These are phyloP conservation scores for Juglanconis sp. DNA, from an alignment of 2,329 filamentous ascomycete species.

Conservation along the genomic window DNA sequence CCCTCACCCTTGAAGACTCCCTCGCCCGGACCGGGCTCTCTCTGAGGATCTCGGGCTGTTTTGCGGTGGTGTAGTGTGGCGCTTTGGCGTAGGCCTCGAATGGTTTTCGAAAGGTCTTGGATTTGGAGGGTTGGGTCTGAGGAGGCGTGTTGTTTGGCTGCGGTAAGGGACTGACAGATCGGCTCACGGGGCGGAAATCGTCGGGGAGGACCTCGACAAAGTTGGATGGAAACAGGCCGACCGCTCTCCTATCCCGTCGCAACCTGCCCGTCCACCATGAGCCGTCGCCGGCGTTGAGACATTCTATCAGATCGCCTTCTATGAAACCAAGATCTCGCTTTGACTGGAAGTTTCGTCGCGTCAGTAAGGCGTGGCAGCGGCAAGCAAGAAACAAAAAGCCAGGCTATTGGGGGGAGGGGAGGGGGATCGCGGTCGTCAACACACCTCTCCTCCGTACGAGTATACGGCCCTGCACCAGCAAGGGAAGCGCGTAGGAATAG, in stretches of 20 bases:
- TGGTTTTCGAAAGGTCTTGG: slow-evolving; percentile 62
- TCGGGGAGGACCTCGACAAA: slow-evolving; percentile 90
- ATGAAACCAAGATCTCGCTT: slow-evolving; percentile 95
- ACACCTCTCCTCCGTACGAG: slow-evolving; percentile 85
- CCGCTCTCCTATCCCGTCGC: slow-evolving; percentile 82
- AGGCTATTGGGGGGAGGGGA: too few relatives aligned
- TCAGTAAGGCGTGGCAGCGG: slow-evolving; percentile 21
- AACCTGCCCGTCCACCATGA: slow-evolving; percentile 97
- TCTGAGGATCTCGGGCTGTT: slow-evolving; percentile 56
- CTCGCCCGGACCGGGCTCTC: slow-evolving; percentile 37
- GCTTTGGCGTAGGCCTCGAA: slow-evolving; percentile 67
- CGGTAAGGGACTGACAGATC: slow-evolving; percentile 60
- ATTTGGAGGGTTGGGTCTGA: slow-evolving; percentile 54
- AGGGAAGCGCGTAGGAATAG: slow-evolving; percentile 75
- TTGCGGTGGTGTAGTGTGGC: slow-evolving; percentile 62
- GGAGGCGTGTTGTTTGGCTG: slow-evolving; percentile 49
- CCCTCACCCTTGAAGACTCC: slow-evolving; percentile 34
- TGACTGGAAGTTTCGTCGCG: slow-evolving; percentile 47
- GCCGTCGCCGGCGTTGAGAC: slow-evolving; percentile 93
- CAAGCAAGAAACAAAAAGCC: background rate
- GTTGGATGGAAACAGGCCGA: slow-evolving; percentile 94
- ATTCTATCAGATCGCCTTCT: slow-evolving; percentile 97
- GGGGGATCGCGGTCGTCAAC: slow-evolving; percentile 17
- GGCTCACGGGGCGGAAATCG: slow-evolving; percentile 72
- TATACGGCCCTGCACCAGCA: slow-evolving; percentile 91